Percentiles rank a stretch among this genome's conserved stretches.
Conservation (phyloP, 495 filamentous ascomycete genomes). For the Filosporella fistucella region DNA sequence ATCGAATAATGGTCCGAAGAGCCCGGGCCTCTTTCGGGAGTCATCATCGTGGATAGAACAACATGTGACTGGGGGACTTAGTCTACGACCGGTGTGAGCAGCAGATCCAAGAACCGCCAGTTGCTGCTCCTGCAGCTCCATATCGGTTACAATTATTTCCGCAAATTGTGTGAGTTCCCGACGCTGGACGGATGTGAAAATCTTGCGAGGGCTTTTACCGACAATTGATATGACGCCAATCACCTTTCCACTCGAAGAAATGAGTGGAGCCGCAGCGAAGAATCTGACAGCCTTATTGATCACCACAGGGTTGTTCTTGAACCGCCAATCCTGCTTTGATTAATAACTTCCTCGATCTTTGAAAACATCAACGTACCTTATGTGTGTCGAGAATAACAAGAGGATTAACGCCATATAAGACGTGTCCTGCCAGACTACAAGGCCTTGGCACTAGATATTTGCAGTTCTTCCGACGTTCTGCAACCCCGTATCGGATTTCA, state of each 20-base stretch:
- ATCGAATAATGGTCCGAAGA: not conserved
- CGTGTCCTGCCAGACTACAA: constrained; percentile 34
- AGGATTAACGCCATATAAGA: constrained; percentile 28
- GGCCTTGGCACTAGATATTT: constrained; percentile 19
- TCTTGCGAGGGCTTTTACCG: constrained; percentile 23
- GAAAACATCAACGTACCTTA: constrained; percentile 23
- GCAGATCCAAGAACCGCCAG: constrained; percentile 2
- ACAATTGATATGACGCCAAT: constrained; percentile 36
- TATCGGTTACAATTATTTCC: constrained; percentile 3
- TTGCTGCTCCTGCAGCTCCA: not conserved
- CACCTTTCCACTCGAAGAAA: constrained; percentile 26
- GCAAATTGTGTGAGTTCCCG: constrained; percentile 14
- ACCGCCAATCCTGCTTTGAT: constrained; percentile 35
- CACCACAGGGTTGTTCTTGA: constrained; percentile 30
- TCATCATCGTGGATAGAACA: not conserved
- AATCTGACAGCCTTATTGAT: constrained; percentile 30
- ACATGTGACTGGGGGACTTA: not conserved
- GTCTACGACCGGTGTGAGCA: constrained; percentile 1
- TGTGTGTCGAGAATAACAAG: constrained; percentile 33
- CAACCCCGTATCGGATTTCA: constrained; percentile 33
- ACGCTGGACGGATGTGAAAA: constrained; percentile 23
- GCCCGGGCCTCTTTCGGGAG: not conserved
- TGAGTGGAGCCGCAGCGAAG: constrained; percentile 36
- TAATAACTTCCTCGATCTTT: not conserved
- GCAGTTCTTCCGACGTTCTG: constrained; percentile 28